Evolutionary conservation across 352 stramenopile genomes (phyloP), one percentile per base, ranked within the genome.

Genomic region (Phytophthora pluvialis): DNA sequence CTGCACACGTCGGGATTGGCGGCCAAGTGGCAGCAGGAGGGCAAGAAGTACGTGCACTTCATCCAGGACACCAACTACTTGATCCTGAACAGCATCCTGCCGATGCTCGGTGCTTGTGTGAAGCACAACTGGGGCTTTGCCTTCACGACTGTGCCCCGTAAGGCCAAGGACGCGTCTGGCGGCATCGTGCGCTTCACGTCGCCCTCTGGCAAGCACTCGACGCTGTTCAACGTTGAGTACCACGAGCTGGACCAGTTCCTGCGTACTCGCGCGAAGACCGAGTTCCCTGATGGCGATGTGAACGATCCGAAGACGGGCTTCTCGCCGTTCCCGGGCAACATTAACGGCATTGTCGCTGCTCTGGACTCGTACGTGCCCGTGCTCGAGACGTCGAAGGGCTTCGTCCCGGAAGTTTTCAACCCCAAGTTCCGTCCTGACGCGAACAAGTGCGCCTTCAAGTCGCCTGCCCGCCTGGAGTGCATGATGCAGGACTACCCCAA

Each of bases 21-120:
- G 1, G 25, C 49, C 4, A 63, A 75, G 16, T 98, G 93, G 94
- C 65, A 75, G 2, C 38, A 80, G n/a, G 21, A 73, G 8, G 94
- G 94, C n/a, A 88, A 93, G 69, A 96, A 91, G 67, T 88, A 93
- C 32, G 83, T 98, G n/a, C 98, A 99, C 67, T 99, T 99, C 72
- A 87, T 94, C 66, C 78, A 94, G 50, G 96, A 99, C 77, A 99
- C 97, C 3, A 99, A 99, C 73, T 92, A 86, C n/a, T 73, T 98
- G 21, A 97, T 97, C n/a, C 88, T 99, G 42, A 93, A 98, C 60
- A 97, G 88, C 36, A 72, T 97, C 4, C 70, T 97, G 32, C 80
- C 97, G 1, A 84, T 93, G 56, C 73, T 99, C 18, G 96, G 94
- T 16, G 93, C 97, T 9, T 95, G 77, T 33, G 75, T 89, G 21